Conservation (phyloP, 148 eudicot genomes). For the Hydrangea macrophylla region DNA sequence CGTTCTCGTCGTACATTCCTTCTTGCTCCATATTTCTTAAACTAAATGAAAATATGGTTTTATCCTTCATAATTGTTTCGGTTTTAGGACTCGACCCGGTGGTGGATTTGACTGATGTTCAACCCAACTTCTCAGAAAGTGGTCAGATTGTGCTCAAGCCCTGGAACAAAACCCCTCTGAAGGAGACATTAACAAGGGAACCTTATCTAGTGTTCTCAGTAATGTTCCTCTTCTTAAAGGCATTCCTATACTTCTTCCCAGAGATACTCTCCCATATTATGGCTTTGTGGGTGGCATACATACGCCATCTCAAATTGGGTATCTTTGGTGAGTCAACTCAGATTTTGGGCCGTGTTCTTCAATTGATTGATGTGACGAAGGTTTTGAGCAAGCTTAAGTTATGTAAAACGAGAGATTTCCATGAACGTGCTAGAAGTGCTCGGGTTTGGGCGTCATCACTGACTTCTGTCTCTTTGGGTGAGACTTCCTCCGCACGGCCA, state of each 20-base stretch:
- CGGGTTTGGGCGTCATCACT: conserved; percentile 45
- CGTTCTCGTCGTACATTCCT: neutral
- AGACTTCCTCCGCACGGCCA: conserved; percentile 34
- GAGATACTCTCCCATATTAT: conserved; percentile 21
- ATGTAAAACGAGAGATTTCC: conserved; percentile 41
- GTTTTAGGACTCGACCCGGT: conserved; percentile 31
- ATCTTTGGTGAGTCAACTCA: conserved; percentile 41
- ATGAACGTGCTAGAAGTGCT: conserved; percentile 40
- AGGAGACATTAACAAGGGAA: conserved; percentile 32
- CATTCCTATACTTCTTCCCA: conserved; percentile 35
- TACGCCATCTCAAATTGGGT: conserved; percentile 28
- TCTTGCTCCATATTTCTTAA: no score
- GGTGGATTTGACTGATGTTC: conserved; percentile 17
- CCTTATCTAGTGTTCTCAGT: conserved; percentile 33
- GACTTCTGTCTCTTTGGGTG: conserved; percentile 48
- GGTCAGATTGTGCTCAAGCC: conserved; percentile 13
- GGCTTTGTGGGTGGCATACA: conserved; percentile 32
- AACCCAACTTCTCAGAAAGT: conserved; percentile 4
- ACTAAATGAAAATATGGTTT: neutral
- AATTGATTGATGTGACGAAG: conserved; percentile 31
- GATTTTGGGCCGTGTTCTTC: conserved; percentile 33
- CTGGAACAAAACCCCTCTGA: conserved; percentile 32
- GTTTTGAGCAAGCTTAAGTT: conserved; percentile 39
- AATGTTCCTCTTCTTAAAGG: conserved; percentile 35
- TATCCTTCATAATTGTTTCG: neutral